Evolutionary conservation across 139 green algal genomes (phyloP).

Genomic region (Zygnema cylindricum): DNA sequence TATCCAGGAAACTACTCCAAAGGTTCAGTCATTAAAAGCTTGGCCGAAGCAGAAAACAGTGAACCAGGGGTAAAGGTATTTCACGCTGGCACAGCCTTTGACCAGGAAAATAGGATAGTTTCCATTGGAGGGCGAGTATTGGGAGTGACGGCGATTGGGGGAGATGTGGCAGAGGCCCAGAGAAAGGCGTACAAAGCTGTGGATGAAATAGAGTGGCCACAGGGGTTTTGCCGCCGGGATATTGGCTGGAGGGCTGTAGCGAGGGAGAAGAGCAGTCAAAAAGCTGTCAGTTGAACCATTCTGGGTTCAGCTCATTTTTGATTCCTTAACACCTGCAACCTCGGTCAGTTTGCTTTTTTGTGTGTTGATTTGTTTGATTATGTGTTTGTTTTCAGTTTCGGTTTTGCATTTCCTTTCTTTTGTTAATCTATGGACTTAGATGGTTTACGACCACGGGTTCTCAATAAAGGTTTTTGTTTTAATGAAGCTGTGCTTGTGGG

Average conservation of each 20-base stretch:
- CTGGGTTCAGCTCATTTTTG: no score
- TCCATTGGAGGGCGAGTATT: constrained; percentile 63
- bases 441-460: no score
- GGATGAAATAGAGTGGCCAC: constrained; percentile 65
- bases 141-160: constrained; percentile 62
- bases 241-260: constrained; percentile 63
- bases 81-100: constrained; percentile 64
- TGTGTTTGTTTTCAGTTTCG: no score
- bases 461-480: no score
- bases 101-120: constrained; percentile 48
- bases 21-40: constrained; percentile 76
- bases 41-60: constrained; percentile 58
- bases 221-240: constrained; percentile 65
- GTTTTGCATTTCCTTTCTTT: no score
- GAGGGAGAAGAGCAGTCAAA: not conserved
- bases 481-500: no score
- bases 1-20: constrained; percentile 93
- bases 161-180: constrained; percentile 54
- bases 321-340: no score
- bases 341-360: no score
- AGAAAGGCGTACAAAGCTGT: constrained; percentile 62
- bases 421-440: no score
- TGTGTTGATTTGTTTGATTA: no score
- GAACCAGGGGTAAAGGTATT: constrained; percentile 58
- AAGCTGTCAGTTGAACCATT: not conserved